A percentile compares a stretch with the other conserved stretches of the same genome.
These are phyloP conservation scores for Colletotrichum limetticola DNA, from an alignment of 2,329 filamentous ascomycete genomes.

Conservation along the genomic window DNA sequence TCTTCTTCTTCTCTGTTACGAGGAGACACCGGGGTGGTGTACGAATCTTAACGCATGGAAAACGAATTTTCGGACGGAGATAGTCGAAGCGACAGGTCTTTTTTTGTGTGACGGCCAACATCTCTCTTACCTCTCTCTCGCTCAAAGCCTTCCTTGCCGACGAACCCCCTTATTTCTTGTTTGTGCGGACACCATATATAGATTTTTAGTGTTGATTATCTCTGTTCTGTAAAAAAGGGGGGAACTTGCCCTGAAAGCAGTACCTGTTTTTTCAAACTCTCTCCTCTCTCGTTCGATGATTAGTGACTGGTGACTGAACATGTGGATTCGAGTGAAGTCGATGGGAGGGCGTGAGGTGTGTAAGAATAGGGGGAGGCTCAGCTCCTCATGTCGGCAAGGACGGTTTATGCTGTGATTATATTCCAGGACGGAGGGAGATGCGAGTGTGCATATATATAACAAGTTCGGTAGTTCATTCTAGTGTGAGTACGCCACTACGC, in stretches of 20 bases:
- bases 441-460: constrained; percentile 23
- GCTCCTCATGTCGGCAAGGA: no score
- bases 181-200: constrained; percentile 30
- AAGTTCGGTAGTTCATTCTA: constrained; percentile 10
- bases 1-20: background rate
- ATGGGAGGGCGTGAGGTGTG: background rate
- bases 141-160: background rate
- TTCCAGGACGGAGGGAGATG: background rate
- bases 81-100: constrained; percentile 27
- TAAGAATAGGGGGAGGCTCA: background rate
- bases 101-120: constrained; percentile 26
- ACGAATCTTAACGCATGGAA: constrained; percentile 26
- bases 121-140: background rate
- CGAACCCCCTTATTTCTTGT: background rate
- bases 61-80: constrained; percentile 24
- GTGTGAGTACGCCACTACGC: background rate
- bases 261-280: background rate
- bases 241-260: constrained; percentile 21
- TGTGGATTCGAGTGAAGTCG: background rate
- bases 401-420: background rate
- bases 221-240: constrained; percentile 26
- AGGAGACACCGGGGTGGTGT: background rate
- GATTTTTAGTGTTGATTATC: constrained; percentile 33
- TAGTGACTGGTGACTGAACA: background rate
- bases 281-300: no score